A percentile compares a stretch with the other conserved stretches of the same genome.
phyloP scores from a whole-genome alignment of 176 grass and related monocot species.

The Phoenix dactylifera region DNA sequence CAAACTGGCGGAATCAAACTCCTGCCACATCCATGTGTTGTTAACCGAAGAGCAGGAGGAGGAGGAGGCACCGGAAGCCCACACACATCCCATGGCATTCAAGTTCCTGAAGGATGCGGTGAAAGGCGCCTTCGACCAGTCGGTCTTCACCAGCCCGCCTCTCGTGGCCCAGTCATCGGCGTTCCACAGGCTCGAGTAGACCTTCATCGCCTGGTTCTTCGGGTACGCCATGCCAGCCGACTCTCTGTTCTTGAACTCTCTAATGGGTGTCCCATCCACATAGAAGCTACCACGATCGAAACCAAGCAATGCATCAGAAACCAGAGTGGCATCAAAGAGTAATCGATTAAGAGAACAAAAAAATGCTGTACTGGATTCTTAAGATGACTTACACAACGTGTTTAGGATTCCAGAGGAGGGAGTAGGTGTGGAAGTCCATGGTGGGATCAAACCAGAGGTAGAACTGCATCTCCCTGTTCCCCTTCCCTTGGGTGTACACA shows the following conservation, averaged over 20 bases:
- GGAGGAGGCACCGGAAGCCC: not conserved
- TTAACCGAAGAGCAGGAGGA: slow-evolving; percentile 1
- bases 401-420: slow-evolving; percentile 4
- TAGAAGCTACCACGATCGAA: not conserved
- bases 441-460: slow-evolving; percentile 20
- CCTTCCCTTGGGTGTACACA: slow-evolving; percentile 6
- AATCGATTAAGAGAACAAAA: too few species aligned
- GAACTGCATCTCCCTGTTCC: slow-evolving; percentile 16
- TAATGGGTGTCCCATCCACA: slow-evolving; percentile 11
- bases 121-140: slow-evolving; percentile 16
- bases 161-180: slow-evolving; percentile 19
- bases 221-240: not conserved
- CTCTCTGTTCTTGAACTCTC: slow-evolving; percentile 11
- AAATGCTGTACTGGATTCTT: too few species aligned
- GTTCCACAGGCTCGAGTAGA: slow-evolving; percentile 12
- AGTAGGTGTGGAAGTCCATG: slow-evolving; percentile 14
- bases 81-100: not conserved
- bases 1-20: too few species aligned
- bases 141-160: slow-evolving; percentile 12
- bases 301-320: not conserved
- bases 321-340: too few species aligned
- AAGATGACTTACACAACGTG: slow-evolving; percentile 3
- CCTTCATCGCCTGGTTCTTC: slow-evolving; percentile 3
- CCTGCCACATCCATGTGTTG: slow-evolving; percentile 6
- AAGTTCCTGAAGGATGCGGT: slow-evolving; percentile 4